phyloP scores from a whole-genome alignment of 495 filamentous ascomycete species.

The Aspergillus heteromorphus region DNA sequence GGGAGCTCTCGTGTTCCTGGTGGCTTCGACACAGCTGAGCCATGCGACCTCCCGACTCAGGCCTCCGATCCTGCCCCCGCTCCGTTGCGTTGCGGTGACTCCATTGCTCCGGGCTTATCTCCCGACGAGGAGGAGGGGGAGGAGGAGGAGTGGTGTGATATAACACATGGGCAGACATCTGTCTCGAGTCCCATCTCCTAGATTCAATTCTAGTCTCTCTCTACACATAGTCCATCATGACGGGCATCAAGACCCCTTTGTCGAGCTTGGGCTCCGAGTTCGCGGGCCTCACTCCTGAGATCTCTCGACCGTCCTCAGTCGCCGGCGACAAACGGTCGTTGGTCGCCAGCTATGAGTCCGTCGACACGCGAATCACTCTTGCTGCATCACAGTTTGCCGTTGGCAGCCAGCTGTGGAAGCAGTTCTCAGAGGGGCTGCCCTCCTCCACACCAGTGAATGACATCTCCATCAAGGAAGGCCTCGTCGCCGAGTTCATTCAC shows the following conservation, averaged over 20 bases:
- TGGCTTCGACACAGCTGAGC: not conserved
- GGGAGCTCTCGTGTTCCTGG: not conserved
- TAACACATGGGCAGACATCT: not conserved
- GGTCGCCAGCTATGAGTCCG: not conserved
- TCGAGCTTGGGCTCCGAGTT: not conserved
- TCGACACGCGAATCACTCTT: not conserved
- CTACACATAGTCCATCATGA: not conserved
- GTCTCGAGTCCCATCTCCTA: not conserved
- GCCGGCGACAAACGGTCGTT: not conserved
- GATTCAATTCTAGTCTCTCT: not conserved
- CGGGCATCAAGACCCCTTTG: not conserved
- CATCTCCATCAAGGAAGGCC: not conserved
- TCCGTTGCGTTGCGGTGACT: not conserved
- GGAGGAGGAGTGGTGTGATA: not conserved
- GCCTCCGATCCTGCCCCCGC: not conserved
- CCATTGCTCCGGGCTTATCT: not conserved
- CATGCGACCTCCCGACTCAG: not conserved
- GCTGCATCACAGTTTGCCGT: not conserved
- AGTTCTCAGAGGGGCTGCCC: not conserved
- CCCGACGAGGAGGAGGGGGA: not conserved
- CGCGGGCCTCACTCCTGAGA: not conserved
- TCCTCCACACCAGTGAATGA: not conserved
- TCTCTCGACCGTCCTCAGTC: not conserved
- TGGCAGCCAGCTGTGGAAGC: not conserved
- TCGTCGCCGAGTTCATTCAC: not conserved